These are phyloP conservation scores for Schizothecium vesticola DNA, from an alignment of 495 filamentous ascomycete genomes.

Conservation along the genomic window DNA sequence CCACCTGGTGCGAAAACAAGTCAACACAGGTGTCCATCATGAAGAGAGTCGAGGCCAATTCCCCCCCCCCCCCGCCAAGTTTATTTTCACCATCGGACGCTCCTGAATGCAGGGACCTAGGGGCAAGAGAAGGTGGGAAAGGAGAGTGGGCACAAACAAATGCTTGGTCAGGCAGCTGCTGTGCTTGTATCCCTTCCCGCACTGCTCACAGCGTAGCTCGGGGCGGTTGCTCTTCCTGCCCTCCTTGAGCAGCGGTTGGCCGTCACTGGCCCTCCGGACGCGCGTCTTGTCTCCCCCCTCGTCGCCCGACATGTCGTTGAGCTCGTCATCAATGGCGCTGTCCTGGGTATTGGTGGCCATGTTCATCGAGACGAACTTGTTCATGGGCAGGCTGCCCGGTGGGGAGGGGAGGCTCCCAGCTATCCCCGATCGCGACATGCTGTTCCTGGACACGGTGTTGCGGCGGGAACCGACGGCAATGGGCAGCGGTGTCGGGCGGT, in stretches of 20 bases:
- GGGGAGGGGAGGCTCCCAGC: slow-evolving; percentile 55
- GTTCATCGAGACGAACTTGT: slow-evolving; percentile 35
- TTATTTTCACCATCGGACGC: background rate
- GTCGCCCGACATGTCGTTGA: slow-evolving; percentile 51
- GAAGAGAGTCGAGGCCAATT: background rate
- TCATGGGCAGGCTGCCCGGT: slow-evolving; percentile 45
- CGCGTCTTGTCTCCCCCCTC: slow-evolving; percentile 62
- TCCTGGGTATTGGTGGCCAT: slow-evolving; percentile 42
- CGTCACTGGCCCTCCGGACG: slow-evolving; percentile 80
- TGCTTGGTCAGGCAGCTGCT: slow-evolving; percentile 99
- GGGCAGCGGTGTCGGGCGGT: slow-evolving; percentile 49
- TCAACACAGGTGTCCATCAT: slow-evolving; percentile 32
- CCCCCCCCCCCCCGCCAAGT: background rate
- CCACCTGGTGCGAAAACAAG: slow-evolving; percentile 69
- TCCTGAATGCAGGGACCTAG: slow-evolving; percentile 27
- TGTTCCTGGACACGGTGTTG: slow-evolving; percentile 47
- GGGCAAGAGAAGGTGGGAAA: slow-evolving; percentile 39
- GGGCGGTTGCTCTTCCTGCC: slow-evolving; percentile 66
- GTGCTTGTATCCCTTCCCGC: slow-evolving; percentile 99
- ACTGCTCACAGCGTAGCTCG: slow-evolving; percentile 94
- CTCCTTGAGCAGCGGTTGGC: slow-evolving; percentile 71
- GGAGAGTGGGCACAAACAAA: slow-evolving; percentile 84
- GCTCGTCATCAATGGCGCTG: slow-evolving; percentile 55
- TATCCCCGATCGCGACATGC: slow-evolving; percentile 36
- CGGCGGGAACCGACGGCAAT: slow-evolving; percentile 44